Base-by-base conservation (phyloP, 2,329 filamentous ascomycete genomes). In the Penicillium polonicum region DNA sequence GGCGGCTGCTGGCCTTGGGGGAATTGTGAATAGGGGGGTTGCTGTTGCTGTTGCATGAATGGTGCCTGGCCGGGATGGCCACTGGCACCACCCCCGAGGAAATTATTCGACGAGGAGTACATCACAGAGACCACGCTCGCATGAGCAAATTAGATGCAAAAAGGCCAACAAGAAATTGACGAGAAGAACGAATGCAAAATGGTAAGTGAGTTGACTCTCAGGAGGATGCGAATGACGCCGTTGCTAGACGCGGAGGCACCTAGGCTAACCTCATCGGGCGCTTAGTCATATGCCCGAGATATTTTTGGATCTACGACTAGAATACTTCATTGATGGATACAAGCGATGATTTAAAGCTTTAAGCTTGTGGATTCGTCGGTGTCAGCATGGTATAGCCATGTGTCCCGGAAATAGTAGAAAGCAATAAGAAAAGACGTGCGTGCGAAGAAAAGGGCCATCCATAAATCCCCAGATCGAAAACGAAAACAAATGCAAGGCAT, bases 61-160 rank as follows among this genome's bases (percentile, higher is more conserved):
- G 76, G 86, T 63, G 82, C 82, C 64, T 85, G 84, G 53, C 86
- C 85, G 49, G 89, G 89, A 60, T 87, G 89, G 74, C 88, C 85
- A 80, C 83, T 88, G 73, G 88, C 91, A 75, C 83, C 85, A 78
- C 87, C 89, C 76, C 91, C 91, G 70, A 96, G 79, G 76, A 88
- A 97, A 64, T 90, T 88, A 80, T 90, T 95, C 65, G 91, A 90
- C 74, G 88, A 91, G 65, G 91, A 94, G 80, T 91, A 97, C 93
- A 97, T 97, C 77, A 73, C 65, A 60, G 59, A 64, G 55, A 50
- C 49, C 55, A 60, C 59, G 60, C 58, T 66, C 51, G 65, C 69
- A 73, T 72, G 60, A 59, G 64, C 56, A 63, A 52, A 67, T 62
- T 36, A 59, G 54, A 66, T 63, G 55, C 60, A 61, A 44, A 57